phyloP scores from a whole-genome alignment of 805 yeast genomes.

The Candida sakaeoensis region DNA sequence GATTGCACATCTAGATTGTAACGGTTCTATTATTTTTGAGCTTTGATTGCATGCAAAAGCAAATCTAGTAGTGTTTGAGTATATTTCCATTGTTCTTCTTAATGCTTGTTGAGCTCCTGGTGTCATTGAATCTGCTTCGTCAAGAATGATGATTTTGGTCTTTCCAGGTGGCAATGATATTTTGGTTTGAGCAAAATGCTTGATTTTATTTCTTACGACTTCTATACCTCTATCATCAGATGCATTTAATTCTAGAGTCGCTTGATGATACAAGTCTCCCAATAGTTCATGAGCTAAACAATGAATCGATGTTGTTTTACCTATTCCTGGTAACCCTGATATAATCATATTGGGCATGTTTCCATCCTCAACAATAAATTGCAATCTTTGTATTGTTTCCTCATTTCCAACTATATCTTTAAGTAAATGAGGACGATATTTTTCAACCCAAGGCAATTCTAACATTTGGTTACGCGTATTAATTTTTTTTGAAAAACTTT shows the following conservation, averaged over 20 bases:
- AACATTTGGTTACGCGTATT: conserved; percentile 9
- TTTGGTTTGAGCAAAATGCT: conserved; percentile 93
- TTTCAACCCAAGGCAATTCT: conserved; percentile 72
- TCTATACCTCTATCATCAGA: conserved; percentile 98
- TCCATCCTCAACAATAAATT: conserved; percentile 85
- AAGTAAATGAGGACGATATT: conserved; percentile 78
- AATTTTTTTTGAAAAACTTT: conserved; percentile 2
- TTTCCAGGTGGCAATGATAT: conserved; percentile 83
- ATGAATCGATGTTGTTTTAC: conserved; percentile 90
- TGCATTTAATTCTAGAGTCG: conserved; percentile 90
- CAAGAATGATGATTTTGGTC: conserved; percentile 89
- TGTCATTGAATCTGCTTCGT: conserved; percentile 96
- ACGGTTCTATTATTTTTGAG: conserved; percentile 91
- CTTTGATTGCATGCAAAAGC: conserved; percentile 98
- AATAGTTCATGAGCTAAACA: conserved; percentile 84
- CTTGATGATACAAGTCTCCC: conserved; percentile 70
- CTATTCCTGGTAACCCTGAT: conserved; percentile 96
- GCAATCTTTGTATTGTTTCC: conserved; percentile 81
- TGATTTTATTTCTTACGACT: conserved; percentile 89
- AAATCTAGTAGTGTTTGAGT: conserved; percentile 92
- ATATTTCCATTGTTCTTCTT: conserved; percentile 92
- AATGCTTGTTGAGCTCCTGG: conserved; percentile 95
- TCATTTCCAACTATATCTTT: conserved; percentile 90
- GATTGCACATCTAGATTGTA: conserved; percentile 95
- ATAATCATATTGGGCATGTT: conserved; percentile 96